Base-by-base conservation (phyloP, 257 asterid species). In the Gardenia jasminoides region DNA sequence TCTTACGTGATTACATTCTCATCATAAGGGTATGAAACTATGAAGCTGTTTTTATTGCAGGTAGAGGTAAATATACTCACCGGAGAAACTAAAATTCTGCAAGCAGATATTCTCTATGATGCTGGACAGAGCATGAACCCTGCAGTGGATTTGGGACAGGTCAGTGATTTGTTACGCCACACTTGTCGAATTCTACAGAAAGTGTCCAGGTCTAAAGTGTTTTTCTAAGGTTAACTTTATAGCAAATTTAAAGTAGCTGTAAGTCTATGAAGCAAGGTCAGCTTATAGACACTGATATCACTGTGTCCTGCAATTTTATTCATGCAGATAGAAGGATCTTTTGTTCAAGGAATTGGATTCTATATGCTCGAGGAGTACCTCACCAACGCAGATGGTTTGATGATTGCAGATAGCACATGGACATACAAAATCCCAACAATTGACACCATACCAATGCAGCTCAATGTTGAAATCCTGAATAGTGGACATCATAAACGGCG, bases 51-150 rank as follows among this genome's bases (percentile, higher is more conserved):
- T 11, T 24, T 50, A 15, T 64, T 80, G 84, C 86, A 91, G 96
- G 97, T 89, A 43, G 96, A 90, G 87, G 80, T 92, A 65, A 86
- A 89, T 77, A 70, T 89, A 74, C 84, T 90, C 52, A 87, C 96
- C 0, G 94, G 97, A 81, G 91, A 89, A 73, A 84, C 93, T 22
- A 83, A 78, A 75, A 80, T 89, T 74, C 69, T 90, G 83, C 83
- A 81, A 80, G 76, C 92, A 19, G 92, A 90, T 81, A 90, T 92
- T 43, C 82, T 89, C 66, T 92, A 92, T 75, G 97, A 92, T 80
- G 91, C 94, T 58, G 97, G 97, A 64, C 97, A 89, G 85, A 92
- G 96, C 90, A 70, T 92, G 90, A 92, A 91, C 64, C 94, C 96
- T 15, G 94, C 93, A 17, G 88, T 92, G 43, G 96, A 92, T 86